Base-by-base conservation (phyloP, 805 yeast genomes). In the Candida xyloterini region DNA sequence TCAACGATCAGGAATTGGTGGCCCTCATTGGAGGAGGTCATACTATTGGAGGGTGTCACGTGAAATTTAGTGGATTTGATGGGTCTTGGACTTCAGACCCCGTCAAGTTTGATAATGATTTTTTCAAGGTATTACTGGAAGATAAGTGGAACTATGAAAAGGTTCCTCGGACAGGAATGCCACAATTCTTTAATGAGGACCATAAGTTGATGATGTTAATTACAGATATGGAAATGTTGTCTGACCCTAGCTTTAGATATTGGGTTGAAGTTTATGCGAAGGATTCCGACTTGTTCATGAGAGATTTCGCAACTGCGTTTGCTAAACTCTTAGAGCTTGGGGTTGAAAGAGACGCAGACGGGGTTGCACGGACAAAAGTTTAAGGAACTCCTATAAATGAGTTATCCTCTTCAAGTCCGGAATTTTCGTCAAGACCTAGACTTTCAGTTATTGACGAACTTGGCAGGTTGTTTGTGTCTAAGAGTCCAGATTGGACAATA, bases 21-120 rank as follows among this genome's bases (percentile, higher is more conserved):
- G 81, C 84, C 8, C 58, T 86, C 37, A 67, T 82, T 40, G 89
- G 89, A 33, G 85, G 84, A 20, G 90, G 90, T 2, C 95, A 86
- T 62, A 74, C 80, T 15, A 63, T 85, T 30, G 95, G 95, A 25
- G 73, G 86, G 41, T 83, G 93, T 51, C 95, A 86, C 59, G 68
- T 76, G 44, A 56, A 57, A 41, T 67, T 56, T 40, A 68, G 75
- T 50, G 78, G 77, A 7, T 73, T 71, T 62, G 67, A 68, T 32
- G 78, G 76, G 1, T 62, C 65, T 44, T 73, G 78, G 78, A 69
- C 76, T 1, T 48, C 47, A 9, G 43, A 65, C 21, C 74, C 76
- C 0, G 57, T 56, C 3, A 50, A 35, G 15, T 73, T 73, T 53
- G 67, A 68, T 40, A 73, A 73, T 50, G 66, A 66, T 5, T 69